These are phyloP conservation scores for Boechera divaricarpa DNA, from an alignment of 345 rosid species.

Conservation along the genomic window DNA sequence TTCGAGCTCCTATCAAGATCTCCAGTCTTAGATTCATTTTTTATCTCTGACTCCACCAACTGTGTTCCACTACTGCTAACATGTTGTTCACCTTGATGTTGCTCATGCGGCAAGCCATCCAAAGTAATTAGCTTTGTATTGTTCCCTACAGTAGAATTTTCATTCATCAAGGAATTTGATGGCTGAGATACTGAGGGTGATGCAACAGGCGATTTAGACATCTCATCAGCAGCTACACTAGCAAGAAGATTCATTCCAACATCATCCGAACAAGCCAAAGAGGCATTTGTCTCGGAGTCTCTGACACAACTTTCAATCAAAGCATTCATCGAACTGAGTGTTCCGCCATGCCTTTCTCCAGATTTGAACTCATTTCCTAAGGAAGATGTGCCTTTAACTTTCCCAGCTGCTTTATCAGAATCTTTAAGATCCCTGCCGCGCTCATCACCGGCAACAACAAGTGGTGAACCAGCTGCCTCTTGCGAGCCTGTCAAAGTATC, in stretches of 20 bases:
- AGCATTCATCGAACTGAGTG: conserved; percentile 80
- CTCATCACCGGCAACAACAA: conserved; percentile 54
- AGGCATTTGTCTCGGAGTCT: conserved; percentile 62
- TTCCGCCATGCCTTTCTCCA: conserved; percentile 60
- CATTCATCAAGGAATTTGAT: conserved; percentile 46
- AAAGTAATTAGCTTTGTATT: conserved; percentile 19
- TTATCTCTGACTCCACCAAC: conserved; percentile 45
- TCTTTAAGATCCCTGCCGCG: conserved; percentile 50
- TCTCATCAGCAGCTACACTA: conserved; percentile 91
- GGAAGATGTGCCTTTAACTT: conserved; percentile 50
- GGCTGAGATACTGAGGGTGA: conserved; percentile 62
- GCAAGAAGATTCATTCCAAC: conserved; percentile 97
- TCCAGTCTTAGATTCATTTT: conserved; percentile 27
- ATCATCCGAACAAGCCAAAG: conserved; percentile 69
- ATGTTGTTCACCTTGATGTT: conserved; percentile 8
- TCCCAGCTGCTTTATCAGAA: conserved; percentile 50
- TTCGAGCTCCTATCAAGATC: conserved; percentile 48
- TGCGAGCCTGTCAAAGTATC: conserved; percentile 54
- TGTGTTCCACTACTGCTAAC: conserved; percentile 30
- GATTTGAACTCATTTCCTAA: conserved; percentile 56
- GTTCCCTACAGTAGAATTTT: conserved; percentile 48
- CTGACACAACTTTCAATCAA: conserved; percentile 88
- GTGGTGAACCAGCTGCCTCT: conserved; percentile 61
- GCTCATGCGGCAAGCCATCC: background rate
- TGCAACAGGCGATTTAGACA: conserved; percentile 60